Base-by-base conservation (phyloP, 306 rosid species). In the Potentilla sterilis region DNA sequence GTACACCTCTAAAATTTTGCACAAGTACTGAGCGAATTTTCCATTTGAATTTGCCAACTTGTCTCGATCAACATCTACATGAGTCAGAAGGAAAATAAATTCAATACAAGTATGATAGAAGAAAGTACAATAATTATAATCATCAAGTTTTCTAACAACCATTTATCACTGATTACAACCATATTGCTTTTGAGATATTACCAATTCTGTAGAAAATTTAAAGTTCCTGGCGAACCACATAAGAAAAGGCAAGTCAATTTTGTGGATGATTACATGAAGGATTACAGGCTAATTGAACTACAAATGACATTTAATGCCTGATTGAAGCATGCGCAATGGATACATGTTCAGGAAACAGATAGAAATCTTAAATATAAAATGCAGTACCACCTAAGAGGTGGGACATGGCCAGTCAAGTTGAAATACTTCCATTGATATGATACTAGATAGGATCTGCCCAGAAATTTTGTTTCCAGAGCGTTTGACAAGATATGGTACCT, bases 11-110 rank as follows among this genome's bases (percentile, higher is more conserved):
- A 95, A 82, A 78, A 95, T 85, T 84, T 89, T 88, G 82, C 83
- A 79, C 85, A 95, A 80, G 83, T 90, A 90, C 67, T 84, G 91
- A 35, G 93, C 97, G 75, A 86, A 90, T 64, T 89, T 90, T 75
- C 93, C 97, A 6, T 81, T 82, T 38, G 96, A 95, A 71, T 78
- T 86, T 38, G 92, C 91, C 89, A 95, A 74, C 77, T 80, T 84
- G 66, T 87, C 96, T 57, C 87, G 83, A 83, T 95, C 92, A 80
- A 81, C 81, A 81, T 85, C 98, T 92, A 73, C 77, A 81, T 74
- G 58, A 46, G 55, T 79, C 65, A 58, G 69, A 74, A 75, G 48
- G 34, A 58, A 57, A 57, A 48, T 38, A 21, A 38, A 59, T 46
- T 65, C 42, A 51, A 6, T 61, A 9, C 24, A 41, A 52, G 59